These are phyloP conservation scores for Adansonia rubrostipa DNA, from an alignment of 441 rosid genomes.

Conservation along the genomic window DNA sequence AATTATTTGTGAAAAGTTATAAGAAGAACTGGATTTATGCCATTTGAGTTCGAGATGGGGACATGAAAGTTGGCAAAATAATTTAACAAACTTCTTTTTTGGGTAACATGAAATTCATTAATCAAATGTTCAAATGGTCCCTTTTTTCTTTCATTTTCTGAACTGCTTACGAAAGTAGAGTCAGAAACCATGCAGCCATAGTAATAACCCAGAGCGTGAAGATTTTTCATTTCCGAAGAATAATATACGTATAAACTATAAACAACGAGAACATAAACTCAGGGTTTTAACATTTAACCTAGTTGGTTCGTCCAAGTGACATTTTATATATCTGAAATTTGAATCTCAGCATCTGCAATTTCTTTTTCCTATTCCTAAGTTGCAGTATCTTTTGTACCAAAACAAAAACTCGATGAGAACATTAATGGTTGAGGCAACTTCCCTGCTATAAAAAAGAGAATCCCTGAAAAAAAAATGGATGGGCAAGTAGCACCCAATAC, in stretches of 20 bases:
- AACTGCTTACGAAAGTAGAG: too few relatives aligned
- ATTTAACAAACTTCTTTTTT: too few relatives aligned
- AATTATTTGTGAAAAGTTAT: neutral
- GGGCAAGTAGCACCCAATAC: conserved; percentile 10
- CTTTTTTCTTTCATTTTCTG: too few relatives aligned
- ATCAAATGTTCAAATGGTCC: too few relatives aligned
- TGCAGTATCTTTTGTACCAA: neutral
- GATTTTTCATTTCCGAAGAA: conserved; percentile 5
- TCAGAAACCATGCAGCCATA: neutral
- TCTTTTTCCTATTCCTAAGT: neutral
- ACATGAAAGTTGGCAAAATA: too few relatives aligned
- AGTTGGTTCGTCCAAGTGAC: neutral
- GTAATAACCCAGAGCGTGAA: neutral
- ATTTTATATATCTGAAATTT: neutral
- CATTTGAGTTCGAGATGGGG: neutral
- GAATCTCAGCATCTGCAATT: neutral
- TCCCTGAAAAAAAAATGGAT: conserved; percentile 14
- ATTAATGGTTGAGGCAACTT: conserved; percentile 12
- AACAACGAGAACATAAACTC: conserved; percentile 8
- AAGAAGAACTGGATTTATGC: neutral
- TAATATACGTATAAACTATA: conserved; percentile 24
- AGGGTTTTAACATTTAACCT: neutral
- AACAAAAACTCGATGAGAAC: neutral
- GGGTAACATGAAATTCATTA: too few relatives aligned
- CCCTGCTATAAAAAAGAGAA: neutral